phyloP scores from a whole-genome alignment of 2,329 filamentous ascomycete species.

The Microcyclospora pomicola region DNA sequence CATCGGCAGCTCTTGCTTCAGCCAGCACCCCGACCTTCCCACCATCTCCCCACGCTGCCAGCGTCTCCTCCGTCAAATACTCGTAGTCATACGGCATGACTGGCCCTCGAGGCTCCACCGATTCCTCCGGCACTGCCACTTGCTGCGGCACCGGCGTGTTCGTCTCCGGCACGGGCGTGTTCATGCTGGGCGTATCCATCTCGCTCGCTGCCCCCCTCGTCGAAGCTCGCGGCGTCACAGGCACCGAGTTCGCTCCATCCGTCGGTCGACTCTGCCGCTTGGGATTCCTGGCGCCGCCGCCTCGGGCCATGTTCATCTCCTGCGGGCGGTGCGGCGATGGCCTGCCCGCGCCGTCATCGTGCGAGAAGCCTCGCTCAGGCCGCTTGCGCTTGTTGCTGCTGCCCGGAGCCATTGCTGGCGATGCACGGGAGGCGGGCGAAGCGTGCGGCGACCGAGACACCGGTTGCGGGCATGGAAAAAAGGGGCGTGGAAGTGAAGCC shows the following conservation, averaged over 20 bases:
- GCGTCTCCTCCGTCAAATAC: constrained; percentile 55
- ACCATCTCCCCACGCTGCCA: constrained; percentile 52
- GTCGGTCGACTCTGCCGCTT: constrained; percentile 5
- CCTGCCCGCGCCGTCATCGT: constrained; percentile 29
- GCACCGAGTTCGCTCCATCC: constrained; percentile 4
- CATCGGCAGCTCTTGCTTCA: constrained; percentile 50
- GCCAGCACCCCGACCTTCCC: constrained; percentile 56
- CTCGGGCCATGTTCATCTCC: constrained; percentile 33
- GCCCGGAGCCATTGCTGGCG: constrained; percentile 16
- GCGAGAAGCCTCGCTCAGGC: constrained; percentile 30
- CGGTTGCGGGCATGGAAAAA: no score
- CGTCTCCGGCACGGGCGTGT: constrained; percentile 5
- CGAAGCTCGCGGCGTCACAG: constrained; percentile 2
- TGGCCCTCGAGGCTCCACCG: constrained; percentile 6
- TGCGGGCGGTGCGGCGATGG: constrained; percentile 40
- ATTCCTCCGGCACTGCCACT: constrained; percentile 1
- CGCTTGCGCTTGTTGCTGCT: constrained; percentile 41
- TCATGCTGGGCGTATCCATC: no score
- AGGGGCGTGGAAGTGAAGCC: no score
- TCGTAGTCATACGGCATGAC: constrained; percentile 51
- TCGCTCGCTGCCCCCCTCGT: neutral
- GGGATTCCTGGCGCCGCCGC: constrained; percentile 2
- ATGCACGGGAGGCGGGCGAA: neutral
- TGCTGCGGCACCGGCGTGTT: constrained; percentile 6
- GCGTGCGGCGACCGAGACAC: no score